Percentiles rank a stretch among this genome's conserved stretches.
Conservation (phyloP, 1,284 basidiomycete species). For the Moesziomyces antarcticus region DNA sequence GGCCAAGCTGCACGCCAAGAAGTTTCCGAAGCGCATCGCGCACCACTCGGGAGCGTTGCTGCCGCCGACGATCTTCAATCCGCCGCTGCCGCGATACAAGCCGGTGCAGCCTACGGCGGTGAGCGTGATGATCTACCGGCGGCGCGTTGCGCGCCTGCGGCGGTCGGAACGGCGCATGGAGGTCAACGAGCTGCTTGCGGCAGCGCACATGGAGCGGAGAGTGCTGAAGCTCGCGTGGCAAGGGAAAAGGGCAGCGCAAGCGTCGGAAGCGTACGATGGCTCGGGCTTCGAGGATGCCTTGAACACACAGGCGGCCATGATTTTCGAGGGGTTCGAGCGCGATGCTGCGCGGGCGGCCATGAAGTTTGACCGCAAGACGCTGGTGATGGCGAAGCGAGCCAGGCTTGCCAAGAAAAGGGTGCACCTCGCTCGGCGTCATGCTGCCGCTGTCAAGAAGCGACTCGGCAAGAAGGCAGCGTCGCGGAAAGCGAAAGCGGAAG, state of each 20-base stretch:
- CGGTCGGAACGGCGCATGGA: slow-evolving; percentile 44
- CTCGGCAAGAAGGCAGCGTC: neutral
- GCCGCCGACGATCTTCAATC: slow-evolving; percentile 57
- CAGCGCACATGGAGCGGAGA: slow-evolving; percentile 11
- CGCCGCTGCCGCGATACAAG: slow-evolving; percentile 63
- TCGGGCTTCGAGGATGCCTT: slow-evolving; percentile 14
- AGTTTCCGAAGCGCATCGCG: slow-evolving; percentile 39
- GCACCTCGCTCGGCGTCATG: slow-evolving; percentile 22
- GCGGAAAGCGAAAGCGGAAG: neutral
- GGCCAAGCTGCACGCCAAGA: slow-evolving; percentile 28
- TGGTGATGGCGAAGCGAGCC: slow-evolving; percentile 53
- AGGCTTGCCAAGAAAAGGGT: slow-evolving; percentile 39
- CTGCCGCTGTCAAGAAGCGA: slow-evolving; percentile 17
- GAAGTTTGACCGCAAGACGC: slow-evolving; percentile 49
- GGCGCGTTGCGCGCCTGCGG: slow-evolving; percentile 40
- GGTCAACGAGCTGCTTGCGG: slow-evolving; percentile 34
- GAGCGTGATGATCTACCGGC: slow-evolving; percentile 63
- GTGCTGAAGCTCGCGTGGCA: slow-evolving; percentile 5
- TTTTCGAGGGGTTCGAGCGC: slow-evolving; percentile 34
- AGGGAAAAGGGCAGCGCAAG: neutral
- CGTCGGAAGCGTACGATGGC: neutral
- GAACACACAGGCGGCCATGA: slow-evolving; percentile 5
- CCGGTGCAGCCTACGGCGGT: slow-evolving; percentile 58
- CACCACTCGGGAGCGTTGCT: slow-evolving; percentile 61
- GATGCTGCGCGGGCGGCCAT: slow-evolving; percentile 47